Base-by-base conservation (phyloP, 768 basidiomycete genomes). In the Rhodotorula babjevae region DNA sequence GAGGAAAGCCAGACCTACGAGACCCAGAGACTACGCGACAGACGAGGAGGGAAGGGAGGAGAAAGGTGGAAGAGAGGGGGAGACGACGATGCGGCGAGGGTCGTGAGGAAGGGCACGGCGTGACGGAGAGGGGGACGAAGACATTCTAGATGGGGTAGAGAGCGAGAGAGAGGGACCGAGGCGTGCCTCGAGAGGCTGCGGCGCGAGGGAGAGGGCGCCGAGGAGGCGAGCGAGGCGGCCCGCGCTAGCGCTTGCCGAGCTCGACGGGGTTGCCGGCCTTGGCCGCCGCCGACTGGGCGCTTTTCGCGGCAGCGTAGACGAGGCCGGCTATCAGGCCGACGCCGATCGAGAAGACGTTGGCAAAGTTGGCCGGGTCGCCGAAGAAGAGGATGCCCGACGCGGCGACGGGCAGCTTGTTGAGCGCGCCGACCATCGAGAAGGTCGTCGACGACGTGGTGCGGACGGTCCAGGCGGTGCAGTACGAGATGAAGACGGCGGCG, bases 341-440 rank as follows among this genome's bases (percentile, higher is more conserved):
- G 2, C 84, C 82, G 66, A 99, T 87, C 47, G 93, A 93, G 19
- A 90, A 89, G 61, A 97, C 89, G 27, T 92, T 94, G 57, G 93
- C 91, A 63, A 89, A 79, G 15, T 92, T 96, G 58, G 92, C 89
- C 36, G 88, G 82, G 81, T 99, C 94, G 56, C 92, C 93, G 80
- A 96, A 96, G 83, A 96, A 96, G 71, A 99, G 81, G 89, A 99
- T 92, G 33, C 96, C 96, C n/a, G 93, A 96, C 23, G 93, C 94
- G 14, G 96, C 96, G 61, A 99, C 93, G 50, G 96, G 96, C 29
- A 99, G 85, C 83, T 98, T 98, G 83, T 98, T 98, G 77, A 98
- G 82, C 0, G 94, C 94, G 19, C 94, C 94, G 67, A 96, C 93
- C 94, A 98, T 98, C 76, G 61, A 67, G 83, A 97, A 99, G n/a